Percentiles rank a stretch among this genome's conserved stretches.
phyloP scores from a whole-genome alignment of 23 red algal species.

The Gracilaria gracilis region DNA sequence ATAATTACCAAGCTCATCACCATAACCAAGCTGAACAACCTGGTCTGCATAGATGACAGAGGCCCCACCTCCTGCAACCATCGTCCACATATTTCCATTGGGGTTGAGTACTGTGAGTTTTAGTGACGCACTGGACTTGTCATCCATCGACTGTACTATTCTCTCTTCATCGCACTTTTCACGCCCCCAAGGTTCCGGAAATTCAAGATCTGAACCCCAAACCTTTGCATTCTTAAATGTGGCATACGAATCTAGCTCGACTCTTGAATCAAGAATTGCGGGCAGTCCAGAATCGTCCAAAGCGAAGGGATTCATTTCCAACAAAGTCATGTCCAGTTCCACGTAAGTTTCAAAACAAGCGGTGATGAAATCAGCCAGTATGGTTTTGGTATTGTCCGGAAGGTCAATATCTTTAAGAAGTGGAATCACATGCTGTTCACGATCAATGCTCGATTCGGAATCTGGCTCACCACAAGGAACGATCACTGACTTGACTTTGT shows the following conservation, averaged over 20 bases:
- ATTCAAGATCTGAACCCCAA: slow-evolving; percentile 90
- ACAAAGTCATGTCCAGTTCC: slow-evolving; percentile 89
- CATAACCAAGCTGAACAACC: slow-evolving; percentile 96
- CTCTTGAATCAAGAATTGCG: slow-evolving; percentile 86
- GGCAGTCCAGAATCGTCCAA: slow-evolving; percentile 47
- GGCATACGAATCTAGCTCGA: slow-evolving; percentile 96
- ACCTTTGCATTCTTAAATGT: slow-evolving; percentile 89
- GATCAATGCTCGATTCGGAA: slow-evolving; percentile 32
- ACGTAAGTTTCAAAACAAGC: slow-evolving; percentile 83
- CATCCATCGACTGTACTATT: slow-evolving; percentile 85
- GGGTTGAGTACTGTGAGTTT: slow-evolving; percentile 94
- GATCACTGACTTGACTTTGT: slow-evolving; percentile 68
- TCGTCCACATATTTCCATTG: slow-evolving; percentile 95
- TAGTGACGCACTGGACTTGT: slow-evolving; percentile 94
- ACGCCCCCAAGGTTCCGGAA: slow-evolving; percentile 95
- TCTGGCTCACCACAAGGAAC: slow-evolving; percentile 48
- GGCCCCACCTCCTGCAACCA: slow-evolving; percentile 98
- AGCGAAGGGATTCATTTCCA: slow-evolving; percentile 98
- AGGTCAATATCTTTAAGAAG: slow-evolving; percentile 48
- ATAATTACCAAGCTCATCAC: slow-evolving; percentile 97
- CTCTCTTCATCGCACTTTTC: slow-evolving; percentile 85
- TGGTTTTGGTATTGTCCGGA: background rate
- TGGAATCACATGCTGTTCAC: slow-evolving; percentile 44
- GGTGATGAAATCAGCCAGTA: slow-evolving; percentile 71
- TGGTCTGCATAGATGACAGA: slow-evolving; percentile 98